Base-by-base conservation (phyloP, 495 filamentous ascomycete genomes). In the Penicillium cinerascens region DNA sequence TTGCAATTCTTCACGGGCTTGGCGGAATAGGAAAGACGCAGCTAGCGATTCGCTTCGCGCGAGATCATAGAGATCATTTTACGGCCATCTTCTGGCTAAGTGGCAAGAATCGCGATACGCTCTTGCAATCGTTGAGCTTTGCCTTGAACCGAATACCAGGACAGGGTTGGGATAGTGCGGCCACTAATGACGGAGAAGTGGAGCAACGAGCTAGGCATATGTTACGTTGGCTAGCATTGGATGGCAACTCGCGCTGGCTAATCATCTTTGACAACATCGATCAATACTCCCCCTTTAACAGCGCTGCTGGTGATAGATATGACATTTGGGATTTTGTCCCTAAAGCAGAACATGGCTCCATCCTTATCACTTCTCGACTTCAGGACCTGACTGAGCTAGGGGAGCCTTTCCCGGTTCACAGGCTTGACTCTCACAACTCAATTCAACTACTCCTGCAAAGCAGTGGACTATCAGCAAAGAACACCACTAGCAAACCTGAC, bases 11-110 rank as follows among this genome's bases (percentile, higher is more conserved):
- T 37, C 56, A 71, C 51, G 68, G 73, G 27, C 64, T 78, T 53
- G 70, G 74, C 6, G 70, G 74, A 0, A 69, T 74, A 3, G 72
- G 73, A 23, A 77, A 74, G 43, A 73, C 72, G 25, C 67, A 77
- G 47, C 52, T 77, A 46, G 74, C 69, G 8, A 61, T 72, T 41
- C 64, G 65, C 35, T 74, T 70, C 54, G 65, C 68, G 13, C 56
- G 58, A 29, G 45, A 64, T 6, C 62, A 68, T n/a, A 55, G 60
- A 49, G 15, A 59, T 25, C 36, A 61, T 41, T 66, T 59, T 25
- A 65, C 59, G n/a, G 65, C 67, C 6, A 56, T 69, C 36, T 63
- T 70, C 20, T 70, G 63, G 65, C 39, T 72, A 13, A 58, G 48
- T 60, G 64, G 59, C 6, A 63, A 67, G 23, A 52, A 62, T 40